These are phyloP conservation scores for Kwoniella sp. DNA, from an alignment of 768 basidiomycete genomes.

Conservation along the genomic window DNA sequence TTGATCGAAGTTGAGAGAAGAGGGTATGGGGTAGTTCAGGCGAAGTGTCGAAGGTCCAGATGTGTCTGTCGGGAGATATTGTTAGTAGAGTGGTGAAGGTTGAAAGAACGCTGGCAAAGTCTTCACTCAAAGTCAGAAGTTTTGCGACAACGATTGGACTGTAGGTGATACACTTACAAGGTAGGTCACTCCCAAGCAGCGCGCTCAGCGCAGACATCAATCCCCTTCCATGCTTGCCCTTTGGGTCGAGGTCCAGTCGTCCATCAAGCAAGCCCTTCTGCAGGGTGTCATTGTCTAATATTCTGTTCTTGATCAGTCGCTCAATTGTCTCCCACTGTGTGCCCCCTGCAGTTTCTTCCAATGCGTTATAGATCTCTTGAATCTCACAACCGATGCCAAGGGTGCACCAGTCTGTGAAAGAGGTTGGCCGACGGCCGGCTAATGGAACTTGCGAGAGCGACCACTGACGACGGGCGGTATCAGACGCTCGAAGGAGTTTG, in stretches of 20 bases:
- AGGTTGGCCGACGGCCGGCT: slow-evolving; percentile 31
- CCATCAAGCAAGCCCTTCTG: slow-evolving; percentile 37
- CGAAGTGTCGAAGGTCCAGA: slow-evolving; percentile 71
- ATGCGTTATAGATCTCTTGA: slow-evolving; percentile 21
- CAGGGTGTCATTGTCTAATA: slow-evolving; percentile 29
- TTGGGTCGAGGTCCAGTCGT: slow-evolving; percentile 3
- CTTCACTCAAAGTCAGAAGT: not conserved
- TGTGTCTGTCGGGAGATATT: slow-evolving; percentile 62
- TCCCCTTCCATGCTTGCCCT: slow-evolving; percentile 18
- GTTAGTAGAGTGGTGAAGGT: slow-evolving; percentile 59
- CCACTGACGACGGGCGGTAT: slow-evolving; percentile 21
- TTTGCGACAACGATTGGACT: no score
- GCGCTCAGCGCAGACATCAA: slow-evolving; percentile 35
- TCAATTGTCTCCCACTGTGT: slow-evolving; percentile 28
- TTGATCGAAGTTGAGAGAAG: slow-evolving; percentile 82
- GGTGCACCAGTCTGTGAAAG: slow-evolving; percentile 40
- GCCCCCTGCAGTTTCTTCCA: not conserved
- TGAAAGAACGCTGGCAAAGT: slow-evolving; percentile 55
- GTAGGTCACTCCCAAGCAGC: slow-evolving; percentile 29
- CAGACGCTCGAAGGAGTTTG: slow-evolving; percentile 28
- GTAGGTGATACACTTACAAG: slow-evolving; percentile 23
- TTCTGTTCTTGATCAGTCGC: slow-evolving; percentile 22
- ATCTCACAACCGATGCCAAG: slow-evolving; percentile 39
- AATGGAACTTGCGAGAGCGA: slow-evolving; percentile 32
- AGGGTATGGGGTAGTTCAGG: slow-evolving; percentile 74